Evolutionary conservation across 495 filamentous ascomycete species (phyloP).

Genomic region (Xylaria scruposa): DNA sequence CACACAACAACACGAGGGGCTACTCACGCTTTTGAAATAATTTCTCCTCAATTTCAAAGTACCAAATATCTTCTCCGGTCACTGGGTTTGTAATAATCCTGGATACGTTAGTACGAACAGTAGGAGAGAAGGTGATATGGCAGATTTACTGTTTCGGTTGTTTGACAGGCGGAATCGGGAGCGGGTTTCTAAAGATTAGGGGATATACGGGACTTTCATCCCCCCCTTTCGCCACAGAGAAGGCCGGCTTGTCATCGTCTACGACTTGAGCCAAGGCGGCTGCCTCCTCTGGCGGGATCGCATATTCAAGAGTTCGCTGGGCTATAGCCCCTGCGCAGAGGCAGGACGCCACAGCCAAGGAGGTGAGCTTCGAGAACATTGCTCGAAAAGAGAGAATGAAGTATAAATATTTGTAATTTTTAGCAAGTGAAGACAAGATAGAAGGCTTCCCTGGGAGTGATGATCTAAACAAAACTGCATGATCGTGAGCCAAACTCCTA

Average conservation of each 20-base stretch:
- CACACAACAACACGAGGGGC: not conserved
- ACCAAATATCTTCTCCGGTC: conserved; percentile 40
- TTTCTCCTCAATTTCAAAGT: conserved; percentile 58
- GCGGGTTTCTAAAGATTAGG: conserved; percentile 51
- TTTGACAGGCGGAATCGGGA: conserved; percentile 59
- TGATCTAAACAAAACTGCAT: not conserved
- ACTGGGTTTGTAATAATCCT: conserved; percentile 42
- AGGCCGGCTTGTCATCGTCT: not conserved
- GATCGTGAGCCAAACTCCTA: not conserved
- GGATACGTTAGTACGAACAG: not conserved
- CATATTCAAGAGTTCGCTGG: conserved; percentile 20
- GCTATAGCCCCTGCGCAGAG: conserved; percentile 19
- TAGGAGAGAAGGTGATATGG: not conserved
- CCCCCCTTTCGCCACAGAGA: not conserved
- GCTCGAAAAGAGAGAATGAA: not conserved
- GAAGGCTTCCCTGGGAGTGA: not conserved
- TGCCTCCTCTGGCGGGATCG: conserved; percentile 14
- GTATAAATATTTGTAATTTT: not conserved
- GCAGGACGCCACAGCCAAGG: conserved; percentile 19
- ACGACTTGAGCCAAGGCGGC: conserved; percentile 1
- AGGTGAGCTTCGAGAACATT: conserved; percentile 21
- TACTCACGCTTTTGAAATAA: conserved; percentile 43
- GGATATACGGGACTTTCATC: conserved; percentile 46
- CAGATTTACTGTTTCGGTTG: conserved; percentile 44
- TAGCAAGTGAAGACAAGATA: not conserved